Base-by-base conservation (phyloP, 1,284 basidiomycete genomes). In the Marasmius sp. region DNA sequence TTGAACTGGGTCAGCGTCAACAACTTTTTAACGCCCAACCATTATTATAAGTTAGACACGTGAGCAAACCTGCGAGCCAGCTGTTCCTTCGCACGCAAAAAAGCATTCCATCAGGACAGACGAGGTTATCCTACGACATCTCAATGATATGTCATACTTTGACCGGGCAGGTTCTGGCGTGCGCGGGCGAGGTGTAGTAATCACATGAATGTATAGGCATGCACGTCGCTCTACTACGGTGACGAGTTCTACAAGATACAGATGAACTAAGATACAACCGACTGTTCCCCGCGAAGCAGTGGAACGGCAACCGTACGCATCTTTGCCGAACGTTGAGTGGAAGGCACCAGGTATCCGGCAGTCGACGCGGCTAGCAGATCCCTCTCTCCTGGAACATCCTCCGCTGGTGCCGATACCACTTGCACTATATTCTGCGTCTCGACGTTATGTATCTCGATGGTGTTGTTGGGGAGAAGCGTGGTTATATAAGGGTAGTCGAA, bases 401-500 rank as follows among this genome's bases (percentile, higher is more conserved):
- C 57, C 54, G 68, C 67, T 0, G 88, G 83, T 0, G 88, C 78
- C 1, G 81, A 67, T 18, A 97, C 77, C 20, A 87, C 83, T 73
- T 97, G 94, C 0, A 85, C 81, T 47, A 94, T 84, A 4, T 81
- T 74, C 65, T 95, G 91, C 5, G 89, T 89, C 63, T 90, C 85
- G 58, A 96, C 77, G 60, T 82, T 89, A 72, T 97, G 94, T 7
- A 97, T 84, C 67, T 92, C 87, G 57, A 97, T 85, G 0, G 87
- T 91, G 57, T 87, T 81, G 71, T 95, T 88, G 1, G 89, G 85
- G 2, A 97, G 79, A 1, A 97, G 81, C 0, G 94, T 85, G 6
- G 88, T 86, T 63, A 95, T 79, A 67, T 91, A 89, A 2, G 92
- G 93, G 64, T 89, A 88, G 70, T 97, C 93, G 60, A 95, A 79